Conservation (phyloP, 2,329 filamentous ascomycete species). For the Colletotrichum musae region DNA sequence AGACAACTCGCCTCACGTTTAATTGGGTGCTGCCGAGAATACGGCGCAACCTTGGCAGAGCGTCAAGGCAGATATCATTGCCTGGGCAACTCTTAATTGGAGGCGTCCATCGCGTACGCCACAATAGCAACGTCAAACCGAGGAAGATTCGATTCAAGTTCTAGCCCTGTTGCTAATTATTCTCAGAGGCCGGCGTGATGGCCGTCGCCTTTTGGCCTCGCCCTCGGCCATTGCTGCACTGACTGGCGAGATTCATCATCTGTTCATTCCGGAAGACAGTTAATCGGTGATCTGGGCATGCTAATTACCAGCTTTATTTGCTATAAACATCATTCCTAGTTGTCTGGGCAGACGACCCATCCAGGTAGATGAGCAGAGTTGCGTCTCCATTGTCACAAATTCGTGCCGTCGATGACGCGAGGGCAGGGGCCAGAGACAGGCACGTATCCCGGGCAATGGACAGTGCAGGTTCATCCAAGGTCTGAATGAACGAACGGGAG, state of each 20-base stretch:
- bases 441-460: neutral
- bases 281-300: too few species aligned
- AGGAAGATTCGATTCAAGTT: conserved; percentile 22
- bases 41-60: neutral
- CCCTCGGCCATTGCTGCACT: too few species aligned
- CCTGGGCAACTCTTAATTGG: conserved; percentile 14
- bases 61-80: neutral
- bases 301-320: too few species aligned
- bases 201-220: too few species aligned
- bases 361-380: conserved; percentile 10
- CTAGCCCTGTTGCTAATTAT: conserved; percentile 23
- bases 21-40: neutral
- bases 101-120: conserved; percentile 8
- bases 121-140: neutral
- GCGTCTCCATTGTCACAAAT: neutral
- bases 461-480: conserved; percentile 32
- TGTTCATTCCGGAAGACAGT: too few species aligned
- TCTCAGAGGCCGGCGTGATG: neutral
- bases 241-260: too few species aligned
- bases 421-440: conserved; percentile 8
- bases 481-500: conserved; percentile 6
- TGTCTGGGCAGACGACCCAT: too few species aligned
- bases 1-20: too few species aligned
- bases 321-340: too few species aligned
- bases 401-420: conserved; percentile 1